Conservation (phyloP, 495 filamentous ascomycete species). For the Neurospora sp. region DNA sequence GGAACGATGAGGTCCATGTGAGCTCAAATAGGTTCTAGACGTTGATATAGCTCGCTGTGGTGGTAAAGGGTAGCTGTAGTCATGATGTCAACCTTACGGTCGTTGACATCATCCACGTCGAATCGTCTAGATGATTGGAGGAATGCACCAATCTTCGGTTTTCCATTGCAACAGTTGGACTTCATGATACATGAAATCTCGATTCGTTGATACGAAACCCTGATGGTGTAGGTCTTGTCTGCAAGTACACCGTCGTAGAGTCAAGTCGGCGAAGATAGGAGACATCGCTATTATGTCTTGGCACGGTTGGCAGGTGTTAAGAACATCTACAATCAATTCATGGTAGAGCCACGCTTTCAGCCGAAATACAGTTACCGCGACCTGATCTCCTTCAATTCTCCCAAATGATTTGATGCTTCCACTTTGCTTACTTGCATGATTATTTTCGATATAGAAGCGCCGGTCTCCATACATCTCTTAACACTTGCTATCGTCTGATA, state of each 20-base stretch:
- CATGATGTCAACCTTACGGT: background rate
- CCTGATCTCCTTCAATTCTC: background rate
- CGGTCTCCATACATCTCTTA: too few species aligned
- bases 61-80: background rate
- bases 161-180: background rate
- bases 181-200: background rate
- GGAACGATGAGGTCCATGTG: constrained; percentile 6
- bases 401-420: background rate
- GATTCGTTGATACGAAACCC: background rate
- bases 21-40: constrained; percentile 4
- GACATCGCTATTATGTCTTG: background rate
- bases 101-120: background rate
- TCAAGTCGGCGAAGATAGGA: background rate
- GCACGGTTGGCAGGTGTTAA: background rate
- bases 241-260: background rate
- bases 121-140: background rate
- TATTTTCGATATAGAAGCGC: too few species aligned
- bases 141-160: background rate
- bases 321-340: background rate
- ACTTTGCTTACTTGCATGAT: background rate
- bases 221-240: background rate
- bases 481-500: too few species aligned
- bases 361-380: background rate
- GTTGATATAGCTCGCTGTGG: background rate
- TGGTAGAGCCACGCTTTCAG: background rate